Base-by-base conservation (phyloP, 352 stramenopile species). In the Discostella stelligera region DNA sequence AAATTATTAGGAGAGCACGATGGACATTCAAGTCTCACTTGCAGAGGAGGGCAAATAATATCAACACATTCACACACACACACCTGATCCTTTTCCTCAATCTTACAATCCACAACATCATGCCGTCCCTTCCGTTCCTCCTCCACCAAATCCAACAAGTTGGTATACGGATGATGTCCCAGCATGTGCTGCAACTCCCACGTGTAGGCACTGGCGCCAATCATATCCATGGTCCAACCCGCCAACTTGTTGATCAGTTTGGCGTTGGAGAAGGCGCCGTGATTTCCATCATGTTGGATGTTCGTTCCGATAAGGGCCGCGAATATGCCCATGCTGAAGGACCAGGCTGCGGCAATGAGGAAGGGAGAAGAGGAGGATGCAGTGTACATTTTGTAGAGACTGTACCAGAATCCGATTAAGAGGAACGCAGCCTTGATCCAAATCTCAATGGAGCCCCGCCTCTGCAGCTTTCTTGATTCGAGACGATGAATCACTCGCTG, bases 151-250 rank as follows among this genome's bases (percentile, higher is more conserved):
- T 85, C 94, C 2, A 94, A 82, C 2, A 98, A 86, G 87, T 98
- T 98, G 30, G 95, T 98, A 89, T 97, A 98, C 62, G 96, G 95
- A 88, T 98, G 95, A 87, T 98, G 95, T 67, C 95, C 95, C 63
- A 98, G 87, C 23, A 97, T 93, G 88, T 98, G 95, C 85, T 98
- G 95, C 80, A 97, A 94, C 37, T 97, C 90, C 95, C 95, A 98
- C 74, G 95, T 97, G 48, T 95, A 89, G 80, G 96, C 96, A 87
- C 86, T 95, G 37, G 93, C 94, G 37, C 94, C 92, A 48, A 97
- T 95, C 94, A 94, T 97, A 86, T 98, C 94, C 85, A 98, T 94
- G 14, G 91, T 94, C 61, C 94, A 92, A 46, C 95, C 93, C 27
- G 94, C 95, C 13, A 77, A 63, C 41, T 87, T 91, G 87, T 94